Evolutionary conservation across 192 early-diverging fungal genomes (phyloP).

Genomic region (Thoreauomyces humboldtii): DNA sequence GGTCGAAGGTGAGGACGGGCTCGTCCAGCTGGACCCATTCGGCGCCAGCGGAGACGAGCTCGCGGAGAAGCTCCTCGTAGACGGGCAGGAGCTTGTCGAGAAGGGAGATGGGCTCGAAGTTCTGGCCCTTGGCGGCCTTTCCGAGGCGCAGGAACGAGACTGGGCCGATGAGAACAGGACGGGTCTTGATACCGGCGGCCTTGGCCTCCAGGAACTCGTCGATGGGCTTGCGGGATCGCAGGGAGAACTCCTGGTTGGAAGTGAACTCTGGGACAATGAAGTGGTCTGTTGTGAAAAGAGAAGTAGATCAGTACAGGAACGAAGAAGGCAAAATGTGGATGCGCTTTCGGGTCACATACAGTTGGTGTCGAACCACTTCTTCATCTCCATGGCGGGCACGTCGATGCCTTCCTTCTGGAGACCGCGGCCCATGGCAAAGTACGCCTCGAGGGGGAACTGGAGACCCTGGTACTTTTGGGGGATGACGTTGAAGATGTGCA

Average conservation of each 20-base stretch:
- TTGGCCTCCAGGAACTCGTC: constrained; percentile 89
- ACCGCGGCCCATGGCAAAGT: constrained; percentile 98
- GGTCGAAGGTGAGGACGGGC: constrained; percentile 71
- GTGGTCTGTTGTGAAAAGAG: constrained; percentile 44
- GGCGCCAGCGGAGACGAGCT: constrained; percentile 74
- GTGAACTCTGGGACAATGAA: constrained; percentile 88
- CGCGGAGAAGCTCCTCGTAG: constrained; percentile 73
- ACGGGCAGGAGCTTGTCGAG: constrained; percentile 75
- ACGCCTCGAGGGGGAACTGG: constrained; percentile 65
- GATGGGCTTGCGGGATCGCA: constrained; percentile 69
- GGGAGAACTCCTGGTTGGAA: constrained; percentile 68
- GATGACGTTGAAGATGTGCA: constrained; percentile 53
- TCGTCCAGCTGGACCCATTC: constrained; percentile 86
- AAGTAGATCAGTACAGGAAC: neutral
- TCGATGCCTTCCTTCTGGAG: constrained; percentile 81
- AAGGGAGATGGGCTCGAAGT: constrained; percentile 72
- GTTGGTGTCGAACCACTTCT: constrained; percentile 99
- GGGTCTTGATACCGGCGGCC: constrained; percentile 84
- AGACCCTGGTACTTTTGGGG: constrained; percentile 57
- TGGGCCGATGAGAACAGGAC: constrained; percentile 91
- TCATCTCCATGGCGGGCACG: constrained; percentile 96
- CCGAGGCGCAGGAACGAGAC: constrained; percentile 85
- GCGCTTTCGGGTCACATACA: constrained; percentile 39
- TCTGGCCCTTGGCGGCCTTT: constrained; percentile 69
- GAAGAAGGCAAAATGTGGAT: neutral